Percentiles rank a stretch among this genome's conserved stretches.
phyloP scores from a whole-genome alignment of 352 stramenopile species.

The Globisporangium abappressorium region DNA sequence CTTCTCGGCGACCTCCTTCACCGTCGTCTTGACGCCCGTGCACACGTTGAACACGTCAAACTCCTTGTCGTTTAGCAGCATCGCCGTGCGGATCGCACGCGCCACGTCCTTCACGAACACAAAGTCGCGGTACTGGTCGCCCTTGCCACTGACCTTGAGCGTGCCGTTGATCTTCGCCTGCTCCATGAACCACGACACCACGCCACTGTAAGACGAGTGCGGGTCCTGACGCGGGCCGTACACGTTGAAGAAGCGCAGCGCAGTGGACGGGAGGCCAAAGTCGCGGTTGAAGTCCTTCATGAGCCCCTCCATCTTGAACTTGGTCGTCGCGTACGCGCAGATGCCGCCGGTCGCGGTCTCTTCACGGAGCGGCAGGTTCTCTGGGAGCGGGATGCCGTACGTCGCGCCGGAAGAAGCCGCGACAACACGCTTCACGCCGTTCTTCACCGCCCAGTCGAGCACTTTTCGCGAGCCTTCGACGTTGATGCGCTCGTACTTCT shows the following conservation, averaged over 20 bases:
- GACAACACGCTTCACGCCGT: constrained; percentile 76
- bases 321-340: constrained; percentile 78
- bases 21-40: constrained; percentile 68
- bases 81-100: constrained; percentile 73
- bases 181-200: constrained; percentile 88
- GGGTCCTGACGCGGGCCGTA: constrained; percentile 81
- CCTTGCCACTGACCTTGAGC: constrained; percentile 73
- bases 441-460: constrained; percentile 71
- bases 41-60: constrained; percentile 88
- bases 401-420: constrained; percentile 75
- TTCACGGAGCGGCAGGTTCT: constrained; percentile 72
- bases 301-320: constrained; percentile 83
- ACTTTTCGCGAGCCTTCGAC: constrained; percentile 80
- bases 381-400: constrained; percentile 61
- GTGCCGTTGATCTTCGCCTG: constrained; percentile 81
- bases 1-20: constrained; percentile 57
- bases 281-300: constrained; percentile 71
- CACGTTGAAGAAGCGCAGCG: constrained; percentile 84
- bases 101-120: constrained; percentile 86
- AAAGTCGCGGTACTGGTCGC: constrained; percentile 83
- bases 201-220: constrained; percentile 79
- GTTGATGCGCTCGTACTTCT: constrained; percentile 88
- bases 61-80: constrained; percentile 59
- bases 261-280: constrained; percentile 69
- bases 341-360: constrained; percentile 74